These are phyloP conservation scores for Metschnikowia noctiluminum DNA, from an alignment of 805 yeast species.

Conservation along the genomic window DNA sequence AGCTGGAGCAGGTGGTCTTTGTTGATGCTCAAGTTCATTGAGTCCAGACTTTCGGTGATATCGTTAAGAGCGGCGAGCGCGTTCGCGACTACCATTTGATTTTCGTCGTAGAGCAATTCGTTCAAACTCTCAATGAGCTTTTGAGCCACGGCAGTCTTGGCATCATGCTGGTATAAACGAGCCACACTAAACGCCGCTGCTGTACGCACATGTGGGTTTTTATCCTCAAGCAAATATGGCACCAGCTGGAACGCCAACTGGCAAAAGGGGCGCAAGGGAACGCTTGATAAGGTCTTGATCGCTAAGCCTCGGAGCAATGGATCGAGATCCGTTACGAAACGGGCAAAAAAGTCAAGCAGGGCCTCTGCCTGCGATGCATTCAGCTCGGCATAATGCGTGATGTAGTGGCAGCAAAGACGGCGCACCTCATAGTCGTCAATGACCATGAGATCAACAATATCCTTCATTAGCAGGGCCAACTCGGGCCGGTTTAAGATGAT, in stretches of 20 bases:
- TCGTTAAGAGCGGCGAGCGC: slow-evolving; percentile 66
- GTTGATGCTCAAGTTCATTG: slow-evolving; percentile 53
- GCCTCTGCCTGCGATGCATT: slow-evolving; percentile 54
- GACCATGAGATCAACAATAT: slow-evolving; percentile 52
- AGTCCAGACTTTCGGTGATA: slow-evolving; percentile 55
- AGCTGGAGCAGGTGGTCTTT: slow-evolving; percentile 38
- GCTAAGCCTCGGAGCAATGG: slow-evolving; percentile 57
- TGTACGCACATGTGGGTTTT: slow-evolving; percentile 60
- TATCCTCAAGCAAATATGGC: slow-evolving; percentile 35
- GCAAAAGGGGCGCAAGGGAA: slow-evolving; percentile 52
- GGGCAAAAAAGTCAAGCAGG: slow-evolving; percentile 52
- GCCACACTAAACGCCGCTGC: slow-evolving; percentile 70
- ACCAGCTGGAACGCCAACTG: slow-evolving; percentile 45
- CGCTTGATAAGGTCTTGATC: slow-evolving; percentile 58
- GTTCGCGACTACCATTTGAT: slow-evolving; percentile 62
- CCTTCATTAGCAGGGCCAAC: slow-evolving; percentile 63
- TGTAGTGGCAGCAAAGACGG: slow-evolving; percentile 65
- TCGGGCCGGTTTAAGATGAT: slow-evolving; percentile 80
- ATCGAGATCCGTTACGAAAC: slow-evolving; percentile 49
- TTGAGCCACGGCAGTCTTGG: slow-evolving; percentile 39
- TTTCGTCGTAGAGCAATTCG: slow-evolving; percentile 51
- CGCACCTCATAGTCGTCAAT: slow-evolving; percentile 64
- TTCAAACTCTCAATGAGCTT: slow-evolving; percentile 49
- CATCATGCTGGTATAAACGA: slow-evolving; percentile 57
- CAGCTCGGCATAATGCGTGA: slow-evolving; percentile 56